phyloP scores from a whole-genome alignment of 176 grass and related monocot genomes.

The Juncus effusus region DNA sequence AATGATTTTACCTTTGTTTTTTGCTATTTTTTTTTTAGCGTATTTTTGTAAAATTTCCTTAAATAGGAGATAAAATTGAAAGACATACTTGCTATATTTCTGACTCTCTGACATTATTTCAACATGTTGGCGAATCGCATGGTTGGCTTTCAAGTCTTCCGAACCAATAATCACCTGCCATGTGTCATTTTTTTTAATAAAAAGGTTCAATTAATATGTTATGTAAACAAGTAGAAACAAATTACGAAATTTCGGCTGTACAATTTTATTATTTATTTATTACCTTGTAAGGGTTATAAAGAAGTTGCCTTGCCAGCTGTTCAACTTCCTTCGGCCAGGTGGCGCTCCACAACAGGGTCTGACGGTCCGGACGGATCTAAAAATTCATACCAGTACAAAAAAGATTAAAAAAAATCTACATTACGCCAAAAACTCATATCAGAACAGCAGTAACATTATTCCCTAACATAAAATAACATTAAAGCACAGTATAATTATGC shows the following conservation, averaged over 20 bases:
- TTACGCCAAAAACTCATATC: conserved; percentile 11
- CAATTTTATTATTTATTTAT: conserved; percentile 11
- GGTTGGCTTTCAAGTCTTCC: conserved; percentile 96
- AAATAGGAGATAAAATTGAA: not conserved
- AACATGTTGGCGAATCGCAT: conserved; percentile 87
- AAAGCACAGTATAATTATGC: not conserved
- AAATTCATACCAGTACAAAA: not conserved
- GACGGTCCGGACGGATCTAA: conserved; percentile 96
- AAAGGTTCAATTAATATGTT: conserved; percentile 1
- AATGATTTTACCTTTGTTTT: not conserved
- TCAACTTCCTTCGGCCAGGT: conserved; percentile 99
- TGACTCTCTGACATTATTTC: conserved; percentile 95
- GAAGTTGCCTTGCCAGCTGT: conserved; percentile 77
- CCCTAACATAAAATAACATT: too few species aligned
- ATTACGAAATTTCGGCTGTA: not conserved
- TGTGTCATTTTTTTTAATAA: conserved; percentile 2
- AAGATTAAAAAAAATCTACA: conserved; percentile 14
- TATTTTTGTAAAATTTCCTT: not conserved
- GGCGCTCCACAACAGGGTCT: conserved; percentile 98
- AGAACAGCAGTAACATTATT: conserved; percentile 1
- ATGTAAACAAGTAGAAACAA: not conserved
- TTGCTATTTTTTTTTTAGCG: conserved; percentile 7
- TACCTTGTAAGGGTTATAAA: conserved; percentile 95
- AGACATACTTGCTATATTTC: conserved; percentile 98
- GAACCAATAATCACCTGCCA: conserved; percentile 88